Percentiles rank a stretch among this genome's conserved stretches.
phyloP scores from a whole-genome alignment of 306 rosid species.

The Sindora glabra region DNA sequence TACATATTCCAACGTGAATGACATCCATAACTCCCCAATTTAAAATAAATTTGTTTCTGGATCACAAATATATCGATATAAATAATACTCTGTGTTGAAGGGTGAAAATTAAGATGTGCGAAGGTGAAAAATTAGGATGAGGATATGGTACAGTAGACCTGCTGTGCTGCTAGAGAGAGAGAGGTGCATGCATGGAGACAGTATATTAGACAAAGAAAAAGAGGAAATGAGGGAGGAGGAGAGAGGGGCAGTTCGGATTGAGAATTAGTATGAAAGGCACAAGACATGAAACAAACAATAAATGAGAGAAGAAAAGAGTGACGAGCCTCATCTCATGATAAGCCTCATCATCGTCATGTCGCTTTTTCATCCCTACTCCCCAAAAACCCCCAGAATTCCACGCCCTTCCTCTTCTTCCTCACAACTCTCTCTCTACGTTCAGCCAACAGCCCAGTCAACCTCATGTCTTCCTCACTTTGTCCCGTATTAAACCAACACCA shows the following conservation, averaged over 20 bases:
- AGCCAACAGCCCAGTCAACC: conserved; percentile 49
- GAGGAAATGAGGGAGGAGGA: conserved; percentile 18
- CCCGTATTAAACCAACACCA: conserved; percentile 54
- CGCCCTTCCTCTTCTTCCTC: conserved; percentile 34
- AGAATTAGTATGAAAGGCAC: conserved; percentile 88
- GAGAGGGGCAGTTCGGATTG: conserved; percentile 86
- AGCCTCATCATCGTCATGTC: conserved; percentile 98
- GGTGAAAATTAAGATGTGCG: not conserved
- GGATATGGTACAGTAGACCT: conserved; percentile 8
- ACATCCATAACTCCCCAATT: too few relatives aligned
- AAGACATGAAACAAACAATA: conserved; percentile 52
- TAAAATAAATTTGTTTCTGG: too few relatives aligned
- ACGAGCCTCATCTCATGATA: conserved; percentile 46
- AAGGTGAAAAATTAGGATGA: conserved; percentile 6
- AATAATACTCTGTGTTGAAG: too few relatives aligned
- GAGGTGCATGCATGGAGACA: conserved; percentile 13
- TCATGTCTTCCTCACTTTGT: conserved; percentile 41
- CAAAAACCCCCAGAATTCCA: conserved; percentile 90
- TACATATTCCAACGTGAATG: too few relatives aligned
- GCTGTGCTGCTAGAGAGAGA: conserved; percentile 6
- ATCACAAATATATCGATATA: too few relatives aligned
- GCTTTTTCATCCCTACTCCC: conserved; percentile 81
- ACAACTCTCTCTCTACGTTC: too few relatives aligned
- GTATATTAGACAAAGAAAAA: conserved; percentile 32
- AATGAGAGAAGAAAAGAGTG: conserved; percentile 33